phyloP scores from a whole-genome alignment of 2,329 filamentous ascomycete genomes.

The Colletotrichum nymphaeae region DNA sequence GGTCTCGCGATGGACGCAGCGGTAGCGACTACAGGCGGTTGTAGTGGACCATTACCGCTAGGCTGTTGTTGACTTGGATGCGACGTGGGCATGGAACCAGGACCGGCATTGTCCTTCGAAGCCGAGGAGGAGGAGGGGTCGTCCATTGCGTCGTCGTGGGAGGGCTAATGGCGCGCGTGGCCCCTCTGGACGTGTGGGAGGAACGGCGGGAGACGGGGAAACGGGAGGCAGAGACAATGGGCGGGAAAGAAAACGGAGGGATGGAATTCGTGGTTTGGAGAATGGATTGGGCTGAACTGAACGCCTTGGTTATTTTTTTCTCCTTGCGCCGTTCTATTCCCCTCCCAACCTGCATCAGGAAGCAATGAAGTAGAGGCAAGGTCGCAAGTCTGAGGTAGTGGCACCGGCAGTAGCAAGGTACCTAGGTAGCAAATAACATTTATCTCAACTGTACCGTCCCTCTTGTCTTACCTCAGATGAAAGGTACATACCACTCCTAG shows the following conservation, averaged over 20 bases:
- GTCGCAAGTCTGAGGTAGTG: slow-evolving; percentile 10
- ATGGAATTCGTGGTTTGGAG: slow-evolving; percentile 18
- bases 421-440: slow-evolving; percentile 6
- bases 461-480: slow-evolving; percentile 23
- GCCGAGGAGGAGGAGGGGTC: slow-evolving; percentile 35
- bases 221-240: slow-evolving; percentile 29
- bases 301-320: slow-evolving; percentile 32
- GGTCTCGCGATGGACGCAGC: slow-evolving; percentile 38
- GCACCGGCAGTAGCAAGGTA: neutral
- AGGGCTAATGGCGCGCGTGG: slow-evolving; percentile 35
- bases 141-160: slow-evolving; percentile 35
- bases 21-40: slow-evolving; percentile 38
- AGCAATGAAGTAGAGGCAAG: neutral
- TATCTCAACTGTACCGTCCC: slow-evolving; percentile 3
- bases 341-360: slow-evolving; percentile 21
- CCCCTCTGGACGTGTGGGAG: slow-evolving; percentile 28
- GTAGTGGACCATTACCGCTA: slow-evolving; percentile 33
- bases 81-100: slow-evolving; percentile 33
- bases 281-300: slow-evolving; percentile 29
- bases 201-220: slow-evolving; percentile 14
- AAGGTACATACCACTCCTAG: neutral
- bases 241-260: neutral
- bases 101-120: slow-evolving; percentile 34
- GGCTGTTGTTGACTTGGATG: slow-evolving; percentile 30
- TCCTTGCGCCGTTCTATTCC: slow-evolving; percentile 26